phyloP scores from a whole-genome alignment of 2,329 filamentous ascomycete genomes.

The Fusarium sp. region DNA sequence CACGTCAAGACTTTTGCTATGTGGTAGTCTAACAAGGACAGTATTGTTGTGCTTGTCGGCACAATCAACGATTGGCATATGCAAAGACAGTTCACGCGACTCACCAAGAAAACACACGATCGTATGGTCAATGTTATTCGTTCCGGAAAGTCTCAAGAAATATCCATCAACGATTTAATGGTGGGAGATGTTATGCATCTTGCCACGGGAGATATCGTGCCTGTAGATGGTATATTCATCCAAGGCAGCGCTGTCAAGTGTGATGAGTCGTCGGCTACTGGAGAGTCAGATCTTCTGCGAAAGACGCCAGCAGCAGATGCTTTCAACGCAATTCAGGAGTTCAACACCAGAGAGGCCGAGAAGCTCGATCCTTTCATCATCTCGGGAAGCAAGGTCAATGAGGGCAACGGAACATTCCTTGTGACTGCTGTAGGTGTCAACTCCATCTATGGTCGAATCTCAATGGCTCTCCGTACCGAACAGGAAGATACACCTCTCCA shows the following conservation, averaged over 20 bases:
- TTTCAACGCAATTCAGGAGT: conserved; percentile 62
- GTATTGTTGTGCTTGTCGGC: conserved; percentile 71
- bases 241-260: conserved; percentile 65
- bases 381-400: conserved; percentile 65
- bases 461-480: conserved; percentile 65
- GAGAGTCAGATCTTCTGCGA: conserved; percentile 78
- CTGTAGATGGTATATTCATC: conserved; percentile 77
- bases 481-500: conserved; percentile 65
- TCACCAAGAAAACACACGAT: conserved; percentile 72
- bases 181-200: conserved; percentile 78
- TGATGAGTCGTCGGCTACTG: conserved; percentile 79
- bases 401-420: conserved; percentile 65
- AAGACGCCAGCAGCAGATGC: conserved; percentile 72
- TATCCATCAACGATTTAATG: conserved; percentile 74
- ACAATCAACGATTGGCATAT: conserved; percentile 76
- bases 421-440: conserved; percentile 67
- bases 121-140: conserved; percentile 74
- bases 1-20: conserved; percentile 49
- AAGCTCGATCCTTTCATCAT: conserved; percentile 75
- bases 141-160: conserved; percentile 71
- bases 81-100: conserved; percentile 71
- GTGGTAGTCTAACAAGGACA: conserved; percentile 18
- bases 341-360: conserved; percentile 50
- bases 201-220: conserved; percentile 76
- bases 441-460: conserved; percentile 65